Percentiles rank a stretch among this genome's conserved stretches.
Conservation (phyloP, 352 stramenopile genomes). For the Phytophthora macrochlamydospora region DNA sequence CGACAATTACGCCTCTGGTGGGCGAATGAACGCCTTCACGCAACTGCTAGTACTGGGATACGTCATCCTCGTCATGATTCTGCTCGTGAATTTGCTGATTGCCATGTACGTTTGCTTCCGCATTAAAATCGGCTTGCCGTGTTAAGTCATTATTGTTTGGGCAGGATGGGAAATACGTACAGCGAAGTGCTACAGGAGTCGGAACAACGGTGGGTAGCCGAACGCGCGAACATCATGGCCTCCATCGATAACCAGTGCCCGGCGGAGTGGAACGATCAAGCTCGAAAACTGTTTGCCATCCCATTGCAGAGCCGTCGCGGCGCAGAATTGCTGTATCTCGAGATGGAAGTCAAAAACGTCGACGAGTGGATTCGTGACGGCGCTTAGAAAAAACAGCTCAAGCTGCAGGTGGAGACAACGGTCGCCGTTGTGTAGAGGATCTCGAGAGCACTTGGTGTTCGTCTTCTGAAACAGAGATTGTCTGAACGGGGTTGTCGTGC, state of each 20-base stretch:
- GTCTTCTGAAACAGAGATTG: background rate
- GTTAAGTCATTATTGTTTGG: constrained; percentile 4
- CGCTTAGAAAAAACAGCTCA: constrained; percentile 23
- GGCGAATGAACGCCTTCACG: constrained; percentile 51
- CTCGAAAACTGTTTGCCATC: constrained; percentile 49
- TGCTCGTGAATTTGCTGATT: constrained; percentile 72
- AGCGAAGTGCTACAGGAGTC: constrained; percentile 59
- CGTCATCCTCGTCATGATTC: constrained; percentile 66
- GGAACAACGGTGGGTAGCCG: constrained; percentile 65
- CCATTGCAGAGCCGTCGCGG: constrained; percentile 38
- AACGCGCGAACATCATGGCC: constrained; percentile 71
- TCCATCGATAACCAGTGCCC: constrained; percentile 60
- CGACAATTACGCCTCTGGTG: constrained; percentile 50
- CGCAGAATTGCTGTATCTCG: constrained; percentile 48
- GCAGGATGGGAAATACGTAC: constrained; percentile 75
- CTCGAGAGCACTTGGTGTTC: background rate
- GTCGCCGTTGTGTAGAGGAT: constrained; percentile 11
- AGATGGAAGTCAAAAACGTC: constrained; percentile 55
- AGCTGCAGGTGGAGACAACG: constrained; percentile 22
- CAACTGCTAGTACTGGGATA: constrained; percentile 64
- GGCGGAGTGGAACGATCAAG: constrained; percentile 34
- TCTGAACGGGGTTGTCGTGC: background rate
- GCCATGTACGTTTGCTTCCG: constrained; percentile 44
- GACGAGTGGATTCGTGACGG: constrained; percentile 42
- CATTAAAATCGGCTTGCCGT: background rate